Conservation (phyloP, 306 rosid genomes). For the Vachellia collinsii region DNA sequence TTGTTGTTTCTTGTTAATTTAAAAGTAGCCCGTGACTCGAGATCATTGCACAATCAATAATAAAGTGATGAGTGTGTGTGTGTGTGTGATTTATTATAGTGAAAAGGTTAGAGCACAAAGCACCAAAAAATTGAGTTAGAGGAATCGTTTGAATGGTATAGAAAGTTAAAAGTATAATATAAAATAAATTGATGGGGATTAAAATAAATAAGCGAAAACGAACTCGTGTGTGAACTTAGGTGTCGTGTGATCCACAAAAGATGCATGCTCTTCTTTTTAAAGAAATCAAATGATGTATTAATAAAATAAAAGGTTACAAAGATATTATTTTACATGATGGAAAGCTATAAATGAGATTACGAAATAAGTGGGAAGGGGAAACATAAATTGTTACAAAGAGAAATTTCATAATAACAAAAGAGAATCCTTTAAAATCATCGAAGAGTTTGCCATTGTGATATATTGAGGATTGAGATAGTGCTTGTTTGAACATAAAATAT, state of each 20-base stretch:
- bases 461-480: too few species aligned
- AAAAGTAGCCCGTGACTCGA: not conserved
- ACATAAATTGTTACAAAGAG: too few species aligned
- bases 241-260: not conserved
- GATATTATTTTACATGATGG: too few species aligned
- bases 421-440: too few species aligned
- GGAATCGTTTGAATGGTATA: constrained; percentile 1
- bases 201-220: not conserved
- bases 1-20: not conserved
- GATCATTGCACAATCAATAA: not conserved
- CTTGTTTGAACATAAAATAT: too few species aligned
- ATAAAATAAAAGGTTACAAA: too few species aligned
- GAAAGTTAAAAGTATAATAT: not conserved
- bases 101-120: not conserved
- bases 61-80: not conserved
- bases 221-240: not conserved
- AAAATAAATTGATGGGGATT: not conserved
- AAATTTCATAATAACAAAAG: too few species aligned
- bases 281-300: too few species aligned
- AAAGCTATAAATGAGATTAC: too few species aligned
- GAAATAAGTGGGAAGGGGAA: too few species aligned
- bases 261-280: too few species aligned
- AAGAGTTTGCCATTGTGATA: too few species aligned
- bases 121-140: not conserved
- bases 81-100: not conserved